phyloP scores from a whole-genome alignment of 1,284 basidiomycete species.

The Singerocomus inundabilis region DNA sequence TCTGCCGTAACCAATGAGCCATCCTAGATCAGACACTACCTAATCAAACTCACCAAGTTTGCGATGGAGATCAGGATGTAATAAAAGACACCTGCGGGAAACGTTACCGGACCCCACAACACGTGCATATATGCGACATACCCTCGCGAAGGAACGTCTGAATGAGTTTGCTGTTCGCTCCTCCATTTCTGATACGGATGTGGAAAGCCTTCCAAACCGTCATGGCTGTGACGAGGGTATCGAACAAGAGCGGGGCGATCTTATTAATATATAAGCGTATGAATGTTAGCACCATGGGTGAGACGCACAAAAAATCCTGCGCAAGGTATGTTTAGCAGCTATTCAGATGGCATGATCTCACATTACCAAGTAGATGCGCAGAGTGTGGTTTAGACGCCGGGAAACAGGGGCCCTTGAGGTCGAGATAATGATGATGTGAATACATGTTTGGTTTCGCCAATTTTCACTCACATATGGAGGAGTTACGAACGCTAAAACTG shows the following conservation, averaged over 20 bases:
- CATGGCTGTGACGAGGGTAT: constrained; percentile 74
- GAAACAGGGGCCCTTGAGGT: constrained; percentile 65
- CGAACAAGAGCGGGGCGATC: constrained; percentile 77
- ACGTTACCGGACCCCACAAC: constrained; percentile 4
- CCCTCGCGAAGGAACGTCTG: constrained; percentile 81
- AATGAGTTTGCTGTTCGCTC: constrained; percentile 72
- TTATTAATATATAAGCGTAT: constrained; percentile 29
- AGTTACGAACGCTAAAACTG: constrained; percentile 66
- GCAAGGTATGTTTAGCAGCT: constrained; percentile 12
- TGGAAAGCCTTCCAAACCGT: constrained; percentile 72
- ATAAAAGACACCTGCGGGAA: constrained; percentile 65
- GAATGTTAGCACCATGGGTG: not conserved
- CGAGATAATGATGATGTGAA: constrained; percentile 17
- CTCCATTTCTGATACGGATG: constrained; percentile 68
- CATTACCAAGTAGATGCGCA: constrained; percentile 68
- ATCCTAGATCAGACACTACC: not conserved
- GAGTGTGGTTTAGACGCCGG: constrained; percentile 76
- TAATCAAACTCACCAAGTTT: constrained; percentile 48
- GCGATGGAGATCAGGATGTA: constrained; percentile 78
- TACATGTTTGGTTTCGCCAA: not conserved
- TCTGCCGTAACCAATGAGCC: constrained; percentile 29
- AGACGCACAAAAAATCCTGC: constrained; percentile 68
- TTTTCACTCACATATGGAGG: constrained; percentile 52
- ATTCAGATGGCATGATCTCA: constrained; percentile 5
- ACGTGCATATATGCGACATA: constrained; percentile 26